Base-by-base conservation (phyloP, 2,329 filamentous ascomycete species). In the Lecanoromycetidae sp. region DNA sequence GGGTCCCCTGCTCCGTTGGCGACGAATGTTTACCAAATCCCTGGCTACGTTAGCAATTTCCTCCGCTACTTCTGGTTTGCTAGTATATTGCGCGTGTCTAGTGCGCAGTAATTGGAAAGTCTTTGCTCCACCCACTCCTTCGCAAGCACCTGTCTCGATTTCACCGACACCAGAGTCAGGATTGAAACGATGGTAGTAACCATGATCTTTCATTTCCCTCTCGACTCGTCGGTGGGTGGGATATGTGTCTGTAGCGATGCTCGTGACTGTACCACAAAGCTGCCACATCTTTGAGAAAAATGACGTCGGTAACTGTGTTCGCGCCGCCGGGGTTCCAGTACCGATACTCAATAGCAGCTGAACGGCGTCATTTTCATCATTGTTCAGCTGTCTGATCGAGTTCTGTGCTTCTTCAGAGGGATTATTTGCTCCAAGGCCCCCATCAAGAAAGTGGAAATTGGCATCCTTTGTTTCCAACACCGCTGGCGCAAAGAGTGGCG, bases 121-220 rank as follows among this genome's bases (percentile, higher is more conserved):
- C 17, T 44, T 45, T 9, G 2, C 15, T 12, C 45, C 44, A 29
- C 23, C n/a, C 13, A 17, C 30, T 10, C 33, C 36, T 42, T 48
- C 39, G 43, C 46, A 52, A 4, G 32, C 47, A 17, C 50, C 50
- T 1, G 50, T 27, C 26, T 52, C 50, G 47, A 52, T 52, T 15
- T 44, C 27, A 4, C 34, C 50, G 15, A 50, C 17, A 4, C 50
- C 50, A 1, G 47, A 15, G 23, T 47, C 44, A 4, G 50, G 38
- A 17, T 52, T 52, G 23, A 50, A 40, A 15, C 50, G 50, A 19
- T n/a, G 39, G 19, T 50, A 52, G 1, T 42, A n/a, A 3, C 27
- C 36, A 12, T 32, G 15, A 6, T 5, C 25, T 2, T 17, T 32
- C 8, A 52, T 42, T 1, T 12, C 32, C n/a, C n/a, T n/a, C n/a